phyloP scores from a whole-genome alignment of 176 grass and related monocot species.

The Eleusine indica region DNA sequence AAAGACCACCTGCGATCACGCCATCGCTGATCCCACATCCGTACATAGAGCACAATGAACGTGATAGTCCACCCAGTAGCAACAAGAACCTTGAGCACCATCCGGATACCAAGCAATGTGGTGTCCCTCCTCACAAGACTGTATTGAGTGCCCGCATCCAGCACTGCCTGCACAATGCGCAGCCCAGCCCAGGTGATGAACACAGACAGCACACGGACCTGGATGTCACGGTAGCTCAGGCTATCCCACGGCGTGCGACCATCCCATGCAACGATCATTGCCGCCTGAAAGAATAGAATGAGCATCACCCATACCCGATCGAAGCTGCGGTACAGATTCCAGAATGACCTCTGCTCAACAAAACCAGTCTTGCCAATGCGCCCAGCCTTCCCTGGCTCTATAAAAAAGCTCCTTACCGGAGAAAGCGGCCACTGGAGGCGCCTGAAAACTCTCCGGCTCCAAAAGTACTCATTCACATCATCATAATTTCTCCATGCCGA shows the following conservation, averaged over 20 bases:
- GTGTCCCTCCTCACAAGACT: slow-evolving; percentile 76
- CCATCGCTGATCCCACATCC: slow-evolving; percentile 79
- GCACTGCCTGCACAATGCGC: slow-evolving; percentile 75
- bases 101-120: slow-evolving; percentile 53
- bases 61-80: slow-evolving; percentile 74
- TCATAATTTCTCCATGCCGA: slow-evolving; percentile 96
- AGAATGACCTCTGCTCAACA: slow-evolving; percentile 93
- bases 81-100: slow-evolving; percentile 81
- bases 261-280: slow-evolving; percentile 81
- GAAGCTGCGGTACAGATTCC: slow-evolving; percentile 96
- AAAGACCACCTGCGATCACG: slow-evolving; percentile 70
- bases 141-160: slow-evolving; percentile 86
- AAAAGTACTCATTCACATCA: slow-evolving; percentile 98
- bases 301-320: slow-evolving; percentile 92
- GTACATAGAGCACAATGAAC: slow-evolving; percentile 71
- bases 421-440: slow-evolving; percentile 75
- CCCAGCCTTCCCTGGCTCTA: slow-evolving; percentile 29
- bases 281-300: slow-evolving; percentile 82
- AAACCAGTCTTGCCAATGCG: slow-evolving; percentile 95
- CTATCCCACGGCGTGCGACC: slow-evolving; percentile 66
- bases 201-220: slow-evolving; percentile 75
- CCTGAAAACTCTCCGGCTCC: slow-evolving; percentile 67
- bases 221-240: slow-evolving; percentile 63
- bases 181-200: slow-evolving; percentile 94
- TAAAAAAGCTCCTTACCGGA: slow-evolving; percentile 56